Evolutionary conservation across 2,329 filamentous ascomycete genomes (phyloP).

Genomic region (Lecanicillium sp.): DNA sequence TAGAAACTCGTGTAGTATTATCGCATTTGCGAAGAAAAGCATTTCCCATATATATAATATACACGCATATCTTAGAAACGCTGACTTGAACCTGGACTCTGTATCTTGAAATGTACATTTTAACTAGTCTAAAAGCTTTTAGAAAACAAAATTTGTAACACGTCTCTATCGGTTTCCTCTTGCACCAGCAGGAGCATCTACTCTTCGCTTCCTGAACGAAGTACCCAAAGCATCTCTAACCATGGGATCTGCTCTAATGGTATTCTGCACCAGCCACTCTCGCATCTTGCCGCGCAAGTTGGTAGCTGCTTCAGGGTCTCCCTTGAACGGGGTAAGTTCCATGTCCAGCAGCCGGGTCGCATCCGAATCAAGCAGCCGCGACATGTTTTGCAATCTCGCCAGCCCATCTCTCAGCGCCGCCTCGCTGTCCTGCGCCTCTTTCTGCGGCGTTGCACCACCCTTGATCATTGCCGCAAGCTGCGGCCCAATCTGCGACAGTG

Average conservation of each 20-base stretch:
- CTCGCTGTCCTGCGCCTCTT: constrained; percentile 23
- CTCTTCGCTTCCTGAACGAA: constrained; percentile 53
- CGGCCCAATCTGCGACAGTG: constrained; percentile 71
- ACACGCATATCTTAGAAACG: too few relatives aligned
- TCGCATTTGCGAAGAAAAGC: not conserved
- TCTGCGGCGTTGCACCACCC: constrained; percentile 12
- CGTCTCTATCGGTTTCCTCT: constrained; percentile 35
- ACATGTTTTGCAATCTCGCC: constrained; percentile 54
- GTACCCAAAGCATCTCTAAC: constrained; percentile 71
- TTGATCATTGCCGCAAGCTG: constrained; percentile 36
- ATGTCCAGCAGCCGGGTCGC: constrained; percentile 61
- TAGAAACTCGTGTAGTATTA: not conserved
- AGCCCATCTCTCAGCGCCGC: constrained; percentile 53
- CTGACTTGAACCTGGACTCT: too few relatives aligned
- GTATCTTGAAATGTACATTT: too few relatives aligned
- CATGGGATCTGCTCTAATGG: constrained; percentile 68
- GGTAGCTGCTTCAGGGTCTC: constrained; percentile 55
- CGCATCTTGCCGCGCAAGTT: constrained; percentile 60
- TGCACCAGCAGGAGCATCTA: constrained; percentile 55
- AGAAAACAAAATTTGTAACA: too few relatives aligned
- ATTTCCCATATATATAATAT: too few relatives aligned
- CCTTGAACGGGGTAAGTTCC: constrained; percentile 72
- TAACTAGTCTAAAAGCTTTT: too few relatives aligned
- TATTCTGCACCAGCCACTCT: constrained; percentile 84
- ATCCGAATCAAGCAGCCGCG: constrained; percentile 58